phyloP scores from a whole-genome alignment of 2,329 filamentous ascomycete genomes.

The Pleomassaria siparia region DNA sequence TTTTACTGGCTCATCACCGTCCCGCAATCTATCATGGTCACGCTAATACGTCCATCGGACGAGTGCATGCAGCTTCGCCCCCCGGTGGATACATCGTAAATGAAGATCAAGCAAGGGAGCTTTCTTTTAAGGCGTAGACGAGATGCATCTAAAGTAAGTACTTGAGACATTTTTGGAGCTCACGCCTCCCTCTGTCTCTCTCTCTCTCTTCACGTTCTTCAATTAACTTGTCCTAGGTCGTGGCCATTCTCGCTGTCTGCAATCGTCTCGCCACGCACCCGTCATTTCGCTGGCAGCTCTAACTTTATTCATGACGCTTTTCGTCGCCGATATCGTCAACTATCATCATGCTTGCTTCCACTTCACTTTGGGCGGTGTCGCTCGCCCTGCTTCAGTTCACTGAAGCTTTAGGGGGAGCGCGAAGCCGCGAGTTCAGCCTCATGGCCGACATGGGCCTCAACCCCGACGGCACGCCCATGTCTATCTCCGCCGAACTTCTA shows the following conservation, averaged over 20 bases:
- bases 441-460: conserved; percentile 38
- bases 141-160: neutral
- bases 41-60: neutral
- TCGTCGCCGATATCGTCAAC: neutral
- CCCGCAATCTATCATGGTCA: neutral
- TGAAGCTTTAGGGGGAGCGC: conserved; percentile 22
- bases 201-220: too few species aligned
- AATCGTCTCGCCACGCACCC: too few species aligned
- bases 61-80: neutral
- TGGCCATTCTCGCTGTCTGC: too few species aligned
- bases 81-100: neutral
- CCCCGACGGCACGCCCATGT: conserved; percentile 33
- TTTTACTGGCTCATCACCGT: neutral
- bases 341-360: conserved; percentile 27
- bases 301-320: neutral
- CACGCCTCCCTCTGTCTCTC: neutral
- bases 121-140: too few species aligned
- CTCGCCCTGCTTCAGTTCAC: conserved; percentile 26
- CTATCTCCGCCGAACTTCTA: conserved; percentile 10
- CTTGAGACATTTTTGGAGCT: neutral
- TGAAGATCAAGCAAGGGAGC: neutral
- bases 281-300: neutral
- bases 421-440: conserved; percentile 21
- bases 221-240: too few species aligned
- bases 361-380: conserved; percentile 24